Base-by-base conservation (phyloP, 345 rosid genomes). In the Balakata baccata region DNA sequence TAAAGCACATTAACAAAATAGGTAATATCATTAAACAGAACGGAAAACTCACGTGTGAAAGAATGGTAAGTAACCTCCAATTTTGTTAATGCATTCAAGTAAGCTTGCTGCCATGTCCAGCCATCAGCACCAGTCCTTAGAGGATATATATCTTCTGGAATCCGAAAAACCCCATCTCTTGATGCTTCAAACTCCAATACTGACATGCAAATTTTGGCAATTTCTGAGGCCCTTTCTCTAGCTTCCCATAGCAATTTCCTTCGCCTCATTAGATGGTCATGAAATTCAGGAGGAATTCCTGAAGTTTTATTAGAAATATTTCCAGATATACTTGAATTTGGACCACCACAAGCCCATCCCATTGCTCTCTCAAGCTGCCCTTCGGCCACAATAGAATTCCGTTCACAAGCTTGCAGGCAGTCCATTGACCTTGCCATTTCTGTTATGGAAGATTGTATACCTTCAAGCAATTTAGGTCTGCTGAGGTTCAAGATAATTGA, bases 321-420 rank as follows among this genome's bases (percentile, higher is more conserved):
- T 83, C 86, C 96, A 63, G 79, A 57, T 51, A 81, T 69, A 75
- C 74, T 75, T 66, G 95, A 85, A 75, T 82, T 86, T 79, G 92
- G 83, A 51, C 92, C 97, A 69, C 97, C 97, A 61, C 98, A 93
- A 79, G 98, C 97, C 98, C 97, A 93, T 64, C 88, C 89, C 97
- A 93, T 89, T 74, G 98, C 95, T 82, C 98, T 88, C 85, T 91
- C 98, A 43, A 93, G 89, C 83, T 93, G 91, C 72, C 92, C 95
- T 86, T 91, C 95, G 22, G 95, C 97, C 38, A 85, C 77, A 53
- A 84, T 47, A 78, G 95, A 91, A 79, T 79, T 86, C 75, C 84
- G 81, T 72, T 91, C 97, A 66, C 91, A 85, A 70, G 86, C 81
- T 83, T 93, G 93, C 82, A 93, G 87, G 78, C 82, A 76, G 71